These are phyloP conservation scores for Xylaria digitata DNA, from an alignment of 2,329 filamentous ascomycete genomes.

Conservation along the genomic window DNA sequence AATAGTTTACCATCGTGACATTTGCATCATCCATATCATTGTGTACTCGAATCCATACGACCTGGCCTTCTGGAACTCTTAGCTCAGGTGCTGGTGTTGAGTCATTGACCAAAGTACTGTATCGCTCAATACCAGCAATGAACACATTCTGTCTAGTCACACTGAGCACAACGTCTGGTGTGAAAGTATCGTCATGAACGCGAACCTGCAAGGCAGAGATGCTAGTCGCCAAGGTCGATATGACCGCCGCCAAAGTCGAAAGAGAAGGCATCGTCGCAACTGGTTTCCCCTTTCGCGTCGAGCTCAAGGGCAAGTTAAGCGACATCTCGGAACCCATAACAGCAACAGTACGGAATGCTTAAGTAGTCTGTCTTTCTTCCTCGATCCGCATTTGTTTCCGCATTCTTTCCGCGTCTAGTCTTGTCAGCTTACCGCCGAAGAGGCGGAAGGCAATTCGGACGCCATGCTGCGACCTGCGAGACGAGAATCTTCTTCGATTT, in stretches of 20 bases:
- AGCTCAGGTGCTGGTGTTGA: constrained; percentile 26
- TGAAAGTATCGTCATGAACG: constrained; percentile 32
- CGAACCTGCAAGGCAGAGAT: constrained; percentile 15
- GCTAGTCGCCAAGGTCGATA: constrained; percentile 11
- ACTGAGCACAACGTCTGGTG: constrained; percentile 29
- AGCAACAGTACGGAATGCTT: neutral
- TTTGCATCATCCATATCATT: constrained; percentile 34
- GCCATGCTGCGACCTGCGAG: constrained; percentile 2
- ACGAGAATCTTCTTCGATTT: constrained; percentile 12
- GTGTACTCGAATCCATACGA: constrained; percentile 33
- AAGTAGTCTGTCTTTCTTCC: neutral
- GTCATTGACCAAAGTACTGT: constrained; percentile 30
- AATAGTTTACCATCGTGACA: constrained; percentile 23
- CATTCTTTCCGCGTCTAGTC: neutral
- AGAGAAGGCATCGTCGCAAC: constrained; percentile 21
- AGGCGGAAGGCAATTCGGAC: neutral
- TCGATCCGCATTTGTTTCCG: neutral
- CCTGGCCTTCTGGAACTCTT: constrained; percentile 25
- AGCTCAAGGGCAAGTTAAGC: neutral
- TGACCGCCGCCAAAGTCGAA: constrained; percentile 9
- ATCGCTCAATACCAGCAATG: constrained; percentile 32
- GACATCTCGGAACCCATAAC: neutral
- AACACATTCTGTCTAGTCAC: constrained; percentile 32
- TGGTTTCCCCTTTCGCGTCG: neutral
- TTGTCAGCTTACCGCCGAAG: constrained; percentile 18